Evolutionary conservation across 768 basidiomycete species (phyloP), one percentile per base, ranked within the genome.

Genomic region (Suillus cothurnatus): DNA sequence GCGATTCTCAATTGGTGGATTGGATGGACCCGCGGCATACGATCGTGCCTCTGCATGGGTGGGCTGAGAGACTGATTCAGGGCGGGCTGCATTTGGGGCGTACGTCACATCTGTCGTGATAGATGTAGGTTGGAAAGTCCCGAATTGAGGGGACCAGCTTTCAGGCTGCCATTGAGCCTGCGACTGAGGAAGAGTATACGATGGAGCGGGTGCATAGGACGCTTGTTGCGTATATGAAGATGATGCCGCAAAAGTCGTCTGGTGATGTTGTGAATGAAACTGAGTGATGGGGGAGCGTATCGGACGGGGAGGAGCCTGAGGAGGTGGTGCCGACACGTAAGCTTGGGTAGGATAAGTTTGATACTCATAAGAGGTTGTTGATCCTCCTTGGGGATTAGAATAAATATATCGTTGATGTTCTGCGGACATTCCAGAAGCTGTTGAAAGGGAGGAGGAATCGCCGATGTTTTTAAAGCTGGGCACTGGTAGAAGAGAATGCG

Each of bases 381-480:
- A 79, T 43, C 77, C 73, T 39, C 79, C 79, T 23, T 79, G 81
- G 61, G 82, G 78, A 65, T 81, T 77, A 61, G 81, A 81, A 73
- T 89, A 89, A 74, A 86, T 78, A 71, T 87, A 86, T 65, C 84
- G 80, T 61, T 81, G 79, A 75, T 59, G 53, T 6, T 85, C 84
- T 50, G 85, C 77, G 43, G 85, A 80, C 84, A 83, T 84, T 68
- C 66, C 52, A 58, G 34, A 38, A 62, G 68, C 23, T 57, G 65
- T 52, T 65, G 68, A 68, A 67, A 55, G 61, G 65, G 67, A 66
- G 67, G 69, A 66, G 66, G 64, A 62, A 63, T 28, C 43, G 67
- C 72, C 64, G 77, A 59, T 59, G 56, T 59, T 36, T 21, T 61
- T 63, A n/a, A 50, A 61, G 62, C 36, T 60, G 61, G 28, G 28